Evolutionary conservation across 805 yeast genomes (phyloP).

Genomic region (Hanseniaspora opuntiae): DNA sequence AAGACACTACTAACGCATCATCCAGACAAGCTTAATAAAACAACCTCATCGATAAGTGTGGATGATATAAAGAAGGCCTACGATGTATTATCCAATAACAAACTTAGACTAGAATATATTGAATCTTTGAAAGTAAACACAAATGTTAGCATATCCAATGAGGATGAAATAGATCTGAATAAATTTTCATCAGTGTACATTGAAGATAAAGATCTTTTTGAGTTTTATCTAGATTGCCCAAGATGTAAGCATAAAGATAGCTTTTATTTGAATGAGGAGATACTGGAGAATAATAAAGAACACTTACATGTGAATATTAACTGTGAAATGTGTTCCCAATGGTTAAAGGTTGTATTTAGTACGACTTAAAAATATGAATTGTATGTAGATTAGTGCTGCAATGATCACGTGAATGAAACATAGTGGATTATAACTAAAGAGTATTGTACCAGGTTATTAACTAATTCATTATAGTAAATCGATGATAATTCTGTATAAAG

Average conservation of each 20-base stretch:
- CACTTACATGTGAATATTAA: slow-evolving; percentile 64
- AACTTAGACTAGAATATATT: slow-evolving; percentile 40
- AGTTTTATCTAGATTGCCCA: slow-evolving; percentile 45
- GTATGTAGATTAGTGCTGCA: too few relatives aligned
- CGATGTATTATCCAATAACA: slow-evolving; percentile 33
- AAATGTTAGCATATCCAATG: slow-evolving; percentile 32
- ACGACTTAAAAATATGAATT: neutral
- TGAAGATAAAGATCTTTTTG: slow-evolving; percentile 27
- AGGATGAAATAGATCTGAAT: slow-evolving; percentile 49
- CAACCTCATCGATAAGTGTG: slow-evolving; percentile 19
- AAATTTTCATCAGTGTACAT: slow-evolving; percentile 31
- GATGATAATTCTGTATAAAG: too few relatives aligned
- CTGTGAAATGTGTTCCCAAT: slow-evolving; percentile 70
- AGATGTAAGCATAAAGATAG: slow-evolving; percentile 44
- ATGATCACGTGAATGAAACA: too few relatives aligned
- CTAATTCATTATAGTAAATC: too few relatives aligned
- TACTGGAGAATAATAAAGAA: slow-evolving; percentile 33
- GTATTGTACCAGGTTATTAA: too few relatives aligned
- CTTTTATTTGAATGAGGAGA: slow-evolving; percentile 47
- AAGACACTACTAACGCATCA: slow-evolving; percentile 47
- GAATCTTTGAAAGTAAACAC: slow-evolving; percentile 25
- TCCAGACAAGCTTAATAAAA: slow-evolving; percentile 51
- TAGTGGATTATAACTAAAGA: too few relatives aligned
- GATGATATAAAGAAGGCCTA: slow-evolving; percentile 53
- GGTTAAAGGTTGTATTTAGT: slow-evolving; percentile 64